Evolutionary conservation across 352 stramenopile genomes (phyloP).

Genomic region (Globisporangium polare): DNA sequence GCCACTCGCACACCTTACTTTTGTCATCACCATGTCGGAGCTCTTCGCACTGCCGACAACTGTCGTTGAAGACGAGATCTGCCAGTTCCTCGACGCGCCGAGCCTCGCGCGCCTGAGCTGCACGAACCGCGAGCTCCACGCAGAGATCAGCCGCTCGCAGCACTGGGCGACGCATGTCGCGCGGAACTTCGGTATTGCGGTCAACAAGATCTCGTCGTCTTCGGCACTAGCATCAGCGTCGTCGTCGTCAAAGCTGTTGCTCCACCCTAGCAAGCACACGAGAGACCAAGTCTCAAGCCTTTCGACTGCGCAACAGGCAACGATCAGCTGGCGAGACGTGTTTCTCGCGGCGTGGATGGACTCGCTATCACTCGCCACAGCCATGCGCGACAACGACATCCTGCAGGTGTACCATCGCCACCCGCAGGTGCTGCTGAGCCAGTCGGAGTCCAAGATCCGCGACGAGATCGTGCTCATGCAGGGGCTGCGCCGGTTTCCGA

Average conservation of each 20-base stretch:
- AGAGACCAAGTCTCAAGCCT: neutral
- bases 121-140: conserved; percentile 31
- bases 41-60: conserved; percentile 30
- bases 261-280: neutral
- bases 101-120: conserved; percentile 33
- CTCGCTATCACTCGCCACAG: conserved; percentile 18
- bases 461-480: conserved; percentile 66
- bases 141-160: conserved; percentile 22
- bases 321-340: conserved; percentile 39
- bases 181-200: conserved; percentile 33
- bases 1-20: too few species aligned
- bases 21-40: conserved; percentile 1
- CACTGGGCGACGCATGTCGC: conserved; percentile 43
- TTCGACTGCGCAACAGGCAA: neutral
- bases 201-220: conserved; percentile 21
- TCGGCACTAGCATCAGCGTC: neutral
- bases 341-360: conserved; percentile 43
- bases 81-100: conserved; percentile 38
- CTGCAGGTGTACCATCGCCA: conserved; percentile 31
- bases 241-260: neutral
- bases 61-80: conserved; percentile 39
- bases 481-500: conserved; percentile 43
- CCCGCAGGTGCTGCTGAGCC: conserved; percentile 24
- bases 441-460: conserved; percentile 33
- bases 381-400: conserved; percentile 29